phyloP scores from a whole-genome alignment of 2,329 filamentous ascomycete genomes.

The Escovopsis weberi region DNA sequence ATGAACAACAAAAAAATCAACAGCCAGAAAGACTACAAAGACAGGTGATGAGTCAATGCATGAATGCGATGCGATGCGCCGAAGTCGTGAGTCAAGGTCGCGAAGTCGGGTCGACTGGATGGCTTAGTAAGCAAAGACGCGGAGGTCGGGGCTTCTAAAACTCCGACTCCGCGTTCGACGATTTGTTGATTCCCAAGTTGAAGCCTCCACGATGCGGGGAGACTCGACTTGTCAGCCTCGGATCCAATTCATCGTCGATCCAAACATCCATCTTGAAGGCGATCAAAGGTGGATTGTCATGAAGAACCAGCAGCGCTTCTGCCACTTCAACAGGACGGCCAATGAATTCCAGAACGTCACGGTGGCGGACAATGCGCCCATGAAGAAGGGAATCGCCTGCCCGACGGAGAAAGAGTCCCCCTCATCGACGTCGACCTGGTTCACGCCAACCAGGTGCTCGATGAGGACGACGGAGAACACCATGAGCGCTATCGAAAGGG shows the following conservation, averaged over 20 bases:
- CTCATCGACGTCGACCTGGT: conserved; percentile 7
- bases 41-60: neutral
- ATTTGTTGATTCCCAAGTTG: no score
- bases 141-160: no score
- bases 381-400: conserved; percentile 13
- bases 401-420: conserved; percentile 7
- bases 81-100: no score
- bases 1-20: neutral
- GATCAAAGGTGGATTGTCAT: conserved; percentile 3
- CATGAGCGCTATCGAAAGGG: conserved; percentile 8
- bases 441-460: conserved; percentile 10
- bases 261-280: neutral
- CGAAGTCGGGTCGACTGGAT: no score
- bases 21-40: neutral
- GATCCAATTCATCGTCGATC: neutral
- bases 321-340: conserved; percentile 4
- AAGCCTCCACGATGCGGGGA: no score
- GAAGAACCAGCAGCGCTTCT: conserved; percentile 9
- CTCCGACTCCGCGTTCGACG: no score
- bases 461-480: conserved; percentile 8
- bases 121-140: no score
- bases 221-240: neutral
- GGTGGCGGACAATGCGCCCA: conserved; percentile 7
- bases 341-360: conserved; percentile 9
- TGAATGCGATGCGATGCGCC: neutral